Evolutionary conservation across 225 moss, liverwort and hornwort species (phyloP).

Genomic region (Lunularia cruciata): DNA sequence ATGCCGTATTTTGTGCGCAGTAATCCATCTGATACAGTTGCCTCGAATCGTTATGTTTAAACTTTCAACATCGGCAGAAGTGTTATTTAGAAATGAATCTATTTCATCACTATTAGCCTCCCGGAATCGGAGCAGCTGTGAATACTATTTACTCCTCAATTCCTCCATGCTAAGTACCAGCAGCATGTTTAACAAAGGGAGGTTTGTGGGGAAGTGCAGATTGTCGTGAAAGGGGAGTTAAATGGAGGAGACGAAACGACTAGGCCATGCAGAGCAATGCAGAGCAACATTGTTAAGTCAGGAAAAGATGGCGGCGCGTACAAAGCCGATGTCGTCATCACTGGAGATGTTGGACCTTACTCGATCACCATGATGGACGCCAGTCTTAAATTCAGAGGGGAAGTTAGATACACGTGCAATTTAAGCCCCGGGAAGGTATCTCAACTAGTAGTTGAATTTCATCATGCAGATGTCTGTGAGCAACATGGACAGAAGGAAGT

Average conservation of each 20-base stretch:
- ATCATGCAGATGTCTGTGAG: background rate
- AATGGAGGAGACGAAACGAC: slow-evolving; percentile 18
- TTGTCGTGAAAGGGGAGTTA: slow-evolving; percentile 20
- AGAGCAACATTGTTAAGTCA: slow-evolving; percentile 25
- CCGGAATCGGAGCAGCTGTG: no score
- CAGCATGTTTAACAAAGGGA: background rate
- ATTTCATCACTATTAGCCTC: no score
- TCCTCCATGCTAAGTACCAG: background rate
- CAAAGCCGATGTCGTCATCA: slow-evolving; percentile 29
- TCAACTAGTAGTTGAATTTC: background rate
- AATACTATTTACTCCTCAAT: background rate
- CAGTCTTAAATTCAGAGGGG: slow-evolving; percentile 17
- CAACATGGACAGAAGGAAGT: slow-evolving; percentile 9
- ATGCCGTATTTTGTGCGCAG: no score
- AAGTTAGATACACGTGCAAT: slow-evolving; percentile 23
- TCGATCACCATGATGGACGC: slow-evolving; percentile 25
- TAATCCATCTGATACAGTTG: no score
- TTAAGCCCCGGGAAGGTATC: slow-evolving; percentile 32
- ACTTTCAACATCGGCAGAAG: no score
- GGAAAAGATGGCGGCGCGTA: slow-evolving; percentile 13
- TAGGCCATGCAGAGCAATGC: slow-evolving; percentile 11
- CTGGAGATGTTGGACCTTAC: slow-evolving; percentile 28
- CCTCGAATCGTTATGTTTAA: no score
- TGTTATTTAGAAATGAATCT: no score
- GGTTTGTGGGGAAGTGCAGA: slow-evolving; percentile 13